Percentiles rank a stretch among this genome's conserved stretches.
phyloP scores from a whole-genome alignment of 176 grass and related monocot species.

The Musa beccarii region DNA sequence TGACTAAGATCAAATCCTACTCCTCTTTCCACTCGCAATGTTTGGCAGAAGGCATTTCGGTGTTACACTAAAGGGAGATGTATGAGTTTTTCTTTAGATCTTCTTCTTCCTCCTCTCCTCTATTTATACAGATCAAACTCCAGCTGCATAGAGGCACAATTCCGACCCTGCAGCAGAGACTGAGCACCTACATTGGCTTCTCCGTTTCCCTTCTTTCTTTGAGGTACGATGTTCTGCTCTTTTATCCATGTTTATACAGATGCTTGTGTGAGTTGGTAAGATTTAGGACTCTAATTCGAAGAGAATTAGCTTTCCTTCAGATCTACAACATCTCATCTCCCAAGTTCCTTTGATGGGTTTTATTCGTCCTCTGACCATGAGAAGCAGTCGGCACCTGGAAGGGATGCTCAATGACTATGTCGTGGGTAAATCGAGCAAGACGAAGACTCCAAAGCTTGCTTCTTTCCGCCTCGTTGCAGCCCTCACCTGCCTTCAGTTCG shows the following conservation, averaged over 20 bases:
- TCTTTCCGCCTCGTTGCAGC: conserved; percentile 45
- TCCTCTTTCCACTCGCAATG: not conserved
- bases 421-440: conserved; percentile 28
- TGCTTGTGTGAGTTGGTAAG: no score
- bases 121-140: not conserved
- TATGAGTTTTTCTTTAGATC: not conserved
- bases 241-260: not conserved
- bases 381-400: conserved; percentile 50
- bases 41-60: not conserved
- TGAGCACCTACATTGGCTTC: not conserved
- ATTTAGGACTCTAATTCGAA: no score
- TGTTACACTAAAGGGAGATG: no score
- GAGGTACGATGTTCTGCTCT: not conserved
- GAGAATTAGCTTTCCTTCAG: not conserved
- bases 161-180: not conserved
- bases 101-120: no score
- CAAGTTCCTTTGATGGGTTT: conserved; percentile 35
- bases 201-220: not conserved
- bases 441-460: conserved; percentile 25
- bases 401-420: conserved; percentile 56
- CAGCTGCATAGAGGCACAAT: not conserved
- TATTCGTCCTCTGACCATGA: conserved; percentile 43
- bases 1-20: not conserved
- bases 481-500: conserved; percentile 77
- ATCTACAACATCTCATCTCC: not conserved